These are phyloP conservation scores for Pulicaria dysenterica DNA, from an alignment of 129 eudicot genomes.

Conservation along the genomic window DNA sequence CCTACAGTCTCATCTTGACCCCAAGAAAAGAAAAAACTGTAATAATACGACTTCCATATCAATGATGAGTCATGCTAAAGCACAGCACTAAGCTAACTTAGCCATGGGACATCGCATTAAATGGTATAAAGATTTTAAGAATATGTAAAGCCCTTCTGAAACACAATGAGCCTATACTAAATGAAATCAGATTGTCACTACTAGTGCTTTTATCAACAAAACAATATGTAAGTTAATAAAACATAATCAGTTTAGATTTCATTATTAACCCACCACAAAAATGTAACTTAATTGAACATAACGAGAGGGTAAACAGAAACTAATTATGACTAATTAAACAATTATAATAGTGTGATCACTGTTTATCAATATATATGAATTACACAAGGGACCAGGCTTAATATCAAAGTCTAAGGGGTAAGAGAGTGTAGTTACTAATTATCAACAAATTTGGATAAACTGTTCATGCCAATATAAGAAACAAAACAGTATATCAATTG, in stretches of 20 bases:
- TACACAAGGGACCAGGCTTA: background rate
- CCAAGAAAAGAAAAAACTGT: background rate
- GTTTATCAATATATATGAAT: background rate
- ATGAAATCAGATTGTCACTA: background rate
- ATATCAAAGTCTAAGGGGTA: background rate
- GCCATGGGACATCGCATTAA: background rate
- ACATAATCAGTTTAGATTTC: background rate
- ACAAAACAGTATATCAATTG: background rate
- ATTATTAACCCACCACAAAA: constrained; percentile 7
- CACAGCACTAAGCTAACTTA: background rate
- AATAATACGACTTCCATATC: background rate
- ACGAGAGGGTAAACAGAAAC: background rate
- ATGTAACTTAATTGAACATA: background rate
- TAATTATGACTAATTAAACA: background rate
- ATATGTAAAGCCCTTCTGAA: background rate
- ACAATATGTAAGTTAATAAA: background rate
- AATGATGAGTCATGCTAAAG: too few species aligned
- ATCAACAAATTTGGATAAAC: background rate
- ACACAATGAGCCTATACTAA: background rate
- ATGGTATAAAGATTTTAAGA: background rate
- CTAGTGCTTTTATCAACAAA: background rate
- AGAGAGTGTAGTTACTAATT: background rate
- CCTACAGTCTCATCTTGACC: too few species aligned
- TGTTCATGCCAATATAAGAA: background rate
- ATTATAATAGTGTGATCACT: constrained; percentile 9